Base-by-base conservation (phyloP, 306 rosid species). In the Aeschynomene evenia region DNA sequence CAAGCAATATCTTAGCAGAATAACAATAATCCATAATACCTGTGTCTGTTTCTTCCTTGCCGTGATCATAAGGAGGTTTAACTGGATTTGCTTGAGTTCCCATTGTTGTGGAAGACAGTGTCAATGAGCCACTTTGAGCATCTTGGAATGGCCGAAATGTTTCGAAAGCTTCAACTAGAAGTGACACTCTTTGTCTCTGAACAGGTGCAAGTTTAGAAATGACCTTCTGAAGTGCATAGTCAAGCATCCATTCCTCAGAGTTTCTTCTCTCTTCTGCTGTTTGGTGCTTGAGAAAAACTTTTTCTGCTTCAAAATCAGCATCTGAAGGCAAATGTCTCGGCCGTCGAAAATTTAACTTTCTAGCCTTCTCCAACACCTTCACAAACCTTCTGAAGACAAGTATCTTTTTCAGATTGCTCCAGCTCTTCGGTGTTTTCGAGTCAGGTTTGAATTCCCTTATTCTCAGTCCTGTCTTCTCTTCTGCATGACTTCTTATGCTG, bases 221-320 rank as follows among this genome's bases (percentile, higher is more conserved):
- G 69, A 94, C 97, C 80, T 81, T 83, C 65, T 83, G 97, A 70
- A 94, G 84, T 63, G 99, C 99, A 64, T 75, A 68, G 74, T 94
- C 96, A 58, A 94, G 90, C 96, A 91, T 90, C 96, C 97, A 94
- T 74, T 94, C 95, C 81, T 91, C 97, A 4, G 81, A 72, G 42
- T 82, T 87, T 55, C 79, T 88, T 28, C 63, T 82, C 72, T 85
- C 82, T 45, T 84, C 92, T 1, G 70, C 68, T 34, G 64, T 82
- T 74, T 76, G 89, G 68, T n/a, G 89, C 80, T 79, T 85, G 37
- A 91, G 89, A 72, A 33, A 55, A 71, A 87, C 84, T 49, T 78
- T 85, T 61, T 84, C 96, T 21, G 81, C 85, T 65, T 83, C 91
- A 3, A 59, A 75, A 14, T 70, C 74, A 16, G 77, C 75, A 65